These are phyloP conservation scores for Pseudozyma sp. DNA, from an alignment of 1,284 basidiomycete genomes.

Conservation along the genomic window DNA sequence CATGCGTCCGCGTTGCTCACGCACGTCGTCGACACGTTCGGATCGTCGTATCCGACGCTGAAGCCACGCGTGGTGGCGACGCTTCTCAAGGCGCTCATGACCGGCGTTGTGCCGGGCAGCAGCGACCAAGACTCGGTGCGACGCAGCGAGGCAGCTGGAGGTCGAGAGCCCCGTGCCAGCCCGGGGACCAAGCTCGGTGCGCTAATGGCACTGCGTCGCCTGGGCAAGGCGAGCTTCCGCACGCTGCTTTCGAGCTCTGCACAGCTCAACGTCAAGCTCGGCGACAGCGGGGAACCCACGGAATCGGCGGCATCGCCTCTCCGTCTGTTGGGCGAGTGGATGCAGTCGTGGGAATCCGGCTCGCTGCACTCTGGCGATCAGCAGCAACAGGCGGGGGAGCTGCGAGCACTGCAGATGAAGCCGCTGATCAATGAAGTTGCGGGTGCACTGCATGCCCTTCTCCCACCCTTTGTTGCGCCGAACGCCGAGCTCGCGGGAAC, in stretches of 20 bases:
- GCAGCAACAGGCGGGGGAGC: slow-evolving; percentile 5
- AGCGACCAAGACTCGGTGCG: slow-evolving; percentile 40
- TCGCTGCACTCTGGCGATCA: slow-evolving; percentile 17
- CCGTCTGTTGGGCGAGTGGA: slow-evolving; percentile 49
- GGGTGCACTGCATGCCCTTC: slow-evolving; percentile 39
- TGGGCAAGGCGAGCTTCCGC: slow-evolving; percentile 61
- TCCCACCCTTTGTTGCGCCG: slow-evolving; percentile 40
- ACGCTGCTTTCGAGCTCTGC: slow-evolving; percentile 47
- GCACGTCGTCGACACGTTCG: slow-evolving; percentile 78
- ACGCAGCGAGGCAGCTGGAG: slow-evolving; percentile 11
- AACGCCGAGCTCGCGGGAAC: slow-evolving; percentile 24
- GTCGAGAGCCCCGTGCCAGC: slow-evolving; percentile 38
- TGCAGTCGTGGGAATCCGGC: slow-evolving; percentile 45
- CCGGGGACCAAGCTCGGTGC: slow-evolving; percentile 65
- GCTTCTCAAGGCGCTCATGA: slow-evolving; percentile 84
- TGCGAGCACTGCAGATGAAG: slow-evolving; percentile 28
- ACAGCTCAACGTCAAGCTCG: slow-evolving; percentile 32
- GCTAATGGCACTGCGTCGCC: slow-evolving; percentile 57
- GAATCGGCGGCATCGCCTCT: slow-evolving; percentile 32
- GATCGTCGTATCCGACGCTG: slow-evolving; percentile 79
- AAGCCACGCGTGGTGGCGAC: slow-evolving; percentile 92
- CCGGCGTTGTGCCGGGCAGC: slow-evolving; percentile 60
- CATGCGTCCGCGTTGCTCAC: slow-evolving; percentile 76
- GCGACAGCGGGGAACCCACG: slow-evolving; percentile 17
- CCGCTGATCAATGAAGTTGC: slow-evolving; percentile 38